phyloP scores from a whole-genome alignment of 2,329 filamentous ascomycete genomes.

The Colletotrichum sp. region DNA sequence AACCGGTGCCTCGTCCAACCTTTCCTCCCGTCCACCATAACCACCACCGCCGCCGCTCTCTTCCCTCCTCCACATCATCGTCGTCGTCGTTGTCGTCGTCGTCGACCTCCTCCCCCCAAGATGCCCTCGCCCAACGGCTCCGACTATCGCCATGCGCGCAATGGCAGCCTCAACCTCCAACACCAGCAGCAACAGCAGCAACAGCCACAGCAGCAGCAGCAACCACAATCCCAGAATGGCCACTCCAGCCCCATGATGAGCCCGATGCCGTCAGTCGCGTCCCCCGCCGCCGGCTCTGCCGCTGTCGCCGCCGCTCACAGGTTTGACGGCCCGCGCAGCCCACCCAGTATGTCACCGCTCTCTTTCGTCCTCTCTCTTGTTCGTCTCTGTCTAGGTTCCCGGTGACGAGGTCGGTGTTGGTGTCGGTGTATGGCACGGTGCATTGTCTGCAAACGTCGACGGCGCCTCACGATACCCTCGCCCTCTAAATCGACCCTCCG shows the following conservation, averaged over 20 bases:
- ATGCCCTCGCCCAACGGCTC: conserved; percentile 42
- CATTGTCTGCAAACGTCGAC: background rate
- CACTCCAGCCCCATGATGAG: conserved; percentile 35
- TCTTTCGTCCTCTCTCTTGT: background rate
- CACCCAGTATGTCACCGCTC: conserved; percentile 59
- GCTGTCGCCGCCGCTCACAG: conserved; percentile 29
- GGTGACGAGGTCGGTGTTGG: background rate
- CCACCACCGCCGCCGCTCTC: background rate
- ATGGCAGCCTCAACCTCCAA: conserved; percentile 61
- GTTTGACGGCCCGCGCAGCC: conserved; percentile 67
- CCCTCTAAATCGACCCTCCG: background rate
- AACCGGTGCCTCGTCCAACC: background rate
- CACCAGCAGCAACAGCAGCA: background rate
- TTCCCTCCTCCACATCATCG: background rate
- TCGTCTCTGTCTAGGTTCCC: background rate
- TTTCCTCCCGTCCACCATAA: background rate
- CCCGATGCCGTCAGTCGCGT: conserved; percentile 34
- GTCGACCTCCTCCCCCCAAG: background rate
- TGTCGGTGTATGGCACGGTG: background rate
- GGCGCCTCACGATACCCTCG: background rate
- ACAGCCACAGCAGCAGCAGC: background rate
- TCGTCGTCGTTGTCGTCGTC: background rate
- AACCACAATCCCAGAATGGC: conserved; percentile 29
- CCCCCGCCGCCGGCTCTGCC: conserved; percentile 4
- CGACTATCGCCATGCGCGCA: conserved; percentile 62